These are phyloP conservation scores for Tolypocladium album DNA, from an alignment of 2,329 filamentous ascomycete genomes.

Conservation along the genomic window DNA sequence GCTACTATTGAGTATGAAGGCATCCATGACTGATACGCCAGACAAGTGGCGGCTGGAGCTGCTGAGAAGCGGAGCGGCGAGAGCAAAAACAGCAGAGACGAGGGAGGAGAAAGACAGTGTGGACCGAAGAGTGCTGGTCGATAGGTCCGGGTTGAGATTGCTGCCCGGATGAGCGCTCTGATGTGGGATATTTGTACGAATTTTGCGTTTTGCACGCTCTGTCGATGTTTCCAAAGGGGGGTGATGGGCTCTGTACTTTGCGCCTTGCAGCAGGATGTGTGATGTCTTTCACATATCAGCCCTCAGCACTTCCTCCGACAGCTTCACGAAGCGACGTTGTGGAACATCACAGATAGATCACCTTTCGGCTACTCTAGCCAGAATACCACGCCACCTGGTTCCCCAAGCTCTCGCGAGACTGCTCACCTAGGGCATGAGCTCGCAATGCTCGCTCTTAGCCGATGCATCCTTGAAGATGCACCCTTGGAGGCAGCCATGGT, in stretches of 20 bases:
- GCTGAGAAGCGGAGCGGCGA: neutral
- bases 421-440: neutral
- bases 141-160: no score
- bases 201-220: neutral
- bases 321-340: neutral
- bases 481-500: no score
- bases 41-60: neutral
- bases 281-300: neutral
- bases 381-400: neutral
- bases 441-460: neutral
- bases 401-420: neutral
- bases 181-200: neutral
- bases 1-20: neutral
- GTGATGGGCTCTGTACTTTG: neutral
- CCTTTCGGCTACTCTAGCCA: neutral
- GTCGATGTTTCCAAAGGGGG: neutral
- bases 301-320: neutral
- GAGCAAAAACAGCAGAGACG: neutral
- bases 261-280: neutral
- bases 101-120: neutral
- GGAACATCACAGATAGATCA: neutral
- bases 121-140: no score
- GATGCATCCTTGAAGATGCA: neutral
- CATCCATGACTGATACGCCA: neutral
- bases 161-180: neutral